These are phyloP conservation scores for Testicularia cyperi DNA, from an alignment of 1,284 basidiomycete species.

Conservation along the genomic window DNA sequence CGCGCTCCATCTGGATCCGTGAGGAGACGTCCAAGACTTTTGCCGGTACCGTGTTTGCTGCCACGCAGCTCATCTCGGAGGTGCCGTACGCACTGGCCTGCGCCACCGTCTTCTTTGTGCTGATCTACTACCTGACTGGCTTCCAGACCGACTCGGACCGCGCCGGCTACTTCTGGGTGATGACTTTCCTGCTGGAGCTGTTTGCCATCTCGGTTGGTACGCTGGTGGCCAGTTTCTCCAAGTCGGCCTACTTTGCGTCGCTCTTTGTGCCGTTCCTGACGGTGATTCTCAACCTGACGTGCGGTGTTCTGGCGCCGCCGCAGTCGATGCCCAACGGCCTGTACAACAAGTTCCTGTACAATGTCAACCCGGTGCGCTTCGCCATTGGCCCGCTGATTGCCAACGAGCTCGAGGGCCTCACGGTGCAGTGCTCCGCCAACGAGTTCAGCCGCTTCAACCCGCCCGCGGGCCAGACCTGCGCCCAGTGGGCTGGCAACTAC, in stretches of 20 bases:
- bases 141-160: conserved; percentile 65
- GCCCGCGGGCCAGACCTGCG: conserved; percentile 74
- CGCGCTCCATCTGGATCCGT: conserved; percentile 63
- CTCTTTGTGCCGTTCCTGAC: conserved; percentile 75
- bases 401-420: conserved; percentile 75
- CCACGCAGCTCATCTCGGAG: conserved; percentile 58
- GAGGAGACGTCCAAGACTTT: conserved; percentile 53
- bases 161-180: conserved; percentile 74
- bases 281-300: conserved; percentile 61
- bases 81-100: conserved; percentile 72
- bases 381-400: conserved; percentile 66
- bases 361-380: conserved; percentile 50
- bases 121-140: conserved; percentile 66
- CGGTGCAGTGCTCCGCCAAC: conserved; percentile 69
- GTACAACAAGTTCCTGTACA: conserved; percentile 50
- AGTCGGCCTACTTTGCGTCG: conserved; percentile 69
- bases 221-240: conserved; percentile 63
- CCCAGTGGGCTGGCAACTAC: conserved; percentile 61
- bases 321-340: conserved; percentile 35
- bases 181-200: conserved; percentile 44
- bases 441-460: conserved; percentile 70
- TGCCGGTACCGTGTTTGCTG: conserved; percentile 57
- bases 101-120: conserved; percentile 33
- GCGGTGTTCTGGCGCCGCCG: conserved; percentile 72
- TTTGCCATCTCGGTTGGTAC: conserved; percentile 44